Evolutionary conservation across 306 rosid genomes (phyloP).

Genomic region (Pyrus betulifolia): DNA sequence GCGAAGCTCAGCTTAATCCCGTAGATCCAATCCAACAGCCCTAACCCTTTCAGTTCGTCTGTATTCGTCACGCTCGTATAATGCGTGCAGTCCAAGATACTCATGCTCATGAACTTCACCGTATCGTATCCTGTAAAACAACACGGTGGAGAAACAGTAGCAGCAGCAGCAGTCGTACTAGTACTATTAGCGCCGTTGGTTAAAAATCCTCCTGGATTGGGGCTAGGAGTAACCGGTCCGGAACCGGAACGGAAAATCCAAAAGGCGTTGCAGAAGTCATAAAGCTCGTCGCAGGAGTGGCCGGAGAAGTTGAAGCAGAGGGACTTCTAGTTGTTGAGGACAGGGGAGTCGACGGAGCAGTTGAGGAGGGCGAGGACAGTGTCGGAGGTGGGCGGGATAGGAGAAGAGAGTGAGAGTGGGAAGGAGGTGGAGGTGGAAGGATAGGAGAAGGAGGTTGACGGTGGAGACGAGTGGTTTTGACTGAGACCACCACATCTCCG

Average conservation of each 20-base stretch:
- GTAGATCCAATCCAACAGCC: constrained; percentile 83
- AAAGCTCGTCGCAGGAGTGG: constrained; percentile 87
- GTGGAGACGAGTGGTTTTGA: neutral
- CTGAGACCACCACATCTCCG: neutral
- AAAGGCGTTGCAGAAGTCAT: constrained; percentile 67
- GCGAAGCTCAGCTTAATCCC: constrained; percentile 70
- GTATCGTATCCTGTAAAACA: constrained; percentile 74
- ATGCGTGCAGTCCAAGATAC: constrained; percentile 78
- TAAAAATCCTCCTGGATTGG: neutral
- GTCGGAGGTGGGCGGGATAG: constrained; percentile 79
- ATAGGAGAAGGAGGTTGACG: neutral
- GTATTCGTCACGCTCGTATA: constrained; percentile 60
- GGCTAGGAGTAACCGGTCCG: neutral
- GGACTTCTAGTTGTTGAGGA: constrained; percentile 82
- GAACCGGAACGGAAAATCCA: constrained; percentile 50
- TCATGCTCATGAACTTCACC: constrained; percentile 77
- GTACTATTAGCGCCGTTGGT: constrained; percentile 22
- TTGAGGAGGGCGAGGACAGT: constrained; percentile 75
- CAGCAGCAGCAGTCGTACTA: neutral
- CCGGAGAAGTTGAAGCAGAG: constrained; percentile 85
- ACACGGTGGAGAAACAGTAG: constrained; percentile 58
- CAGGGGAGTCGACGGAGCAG: constrained; percentile 86
- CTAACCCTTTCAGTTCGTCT: constrained; percentile 48
- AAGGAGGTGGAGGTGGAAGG: neutral
- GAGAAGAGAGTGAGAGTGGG: constrained; percentile 12